These are phyloP conservation scores for Termitomyces sp. DNA, from an alignment of 768 basidiomycete species.

Conservation along the genomic window DNA sequence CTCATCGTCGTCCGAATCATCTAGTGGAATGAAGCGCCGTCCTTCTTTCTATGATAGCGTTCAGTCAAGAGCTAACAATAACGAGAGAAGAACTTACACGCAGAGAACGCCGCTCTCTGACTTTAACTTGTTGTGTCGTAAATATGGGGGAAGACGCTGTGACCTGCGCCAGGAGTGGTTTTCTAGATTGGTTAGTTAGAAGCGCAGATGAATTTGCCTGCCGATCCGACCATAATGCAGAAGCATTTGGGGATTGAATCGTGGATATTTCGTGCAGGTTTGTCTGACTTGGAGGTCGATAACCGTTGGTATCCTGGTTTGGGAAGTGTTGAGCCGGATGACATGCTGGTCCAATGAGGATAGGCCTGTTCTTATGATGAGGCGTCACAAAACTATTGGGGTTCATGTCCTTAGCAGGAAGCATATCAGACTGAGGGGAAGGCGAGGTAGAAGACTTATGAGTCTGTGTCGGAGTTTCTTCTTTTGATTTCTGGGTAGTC, in stretches of 20 bases:
- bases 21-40: conserved; percentile 41
- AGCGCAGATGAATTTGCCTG: neutral
- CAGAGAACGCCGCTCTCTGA: conserved; percentile 21
- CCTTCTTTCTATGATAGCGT: conserved; percentile 29
- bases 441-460: neutral
- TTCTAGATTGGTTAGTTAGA: neutral
- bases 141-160: neutral
- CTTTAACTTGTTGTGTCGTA: conserved; percentile 4
- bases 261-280: neutral
- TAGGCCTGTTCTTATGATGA: neutral
- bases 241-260: neutral
- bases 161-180: neutral
- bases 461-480: neutral
- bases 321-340: neutral
- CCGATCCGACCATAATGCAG: neutral
- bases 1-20: conserved; percentile 33
- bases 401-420: neutral
- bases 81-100: conserved; percentile 14
- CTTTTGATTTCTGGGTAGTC: neutral
- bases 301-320: neutral
- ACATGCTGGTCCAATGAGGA: neutral
- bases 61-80: neutral
- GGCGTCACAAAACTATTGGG: neutral
- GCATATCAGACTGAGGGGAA: neutral
- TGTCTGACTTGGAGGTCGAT: neutral